phyloP scores from a whole-genome alignment of 371 early-diverging fungal genomes.

The Dinochytrium kinnereticum region DNA sequence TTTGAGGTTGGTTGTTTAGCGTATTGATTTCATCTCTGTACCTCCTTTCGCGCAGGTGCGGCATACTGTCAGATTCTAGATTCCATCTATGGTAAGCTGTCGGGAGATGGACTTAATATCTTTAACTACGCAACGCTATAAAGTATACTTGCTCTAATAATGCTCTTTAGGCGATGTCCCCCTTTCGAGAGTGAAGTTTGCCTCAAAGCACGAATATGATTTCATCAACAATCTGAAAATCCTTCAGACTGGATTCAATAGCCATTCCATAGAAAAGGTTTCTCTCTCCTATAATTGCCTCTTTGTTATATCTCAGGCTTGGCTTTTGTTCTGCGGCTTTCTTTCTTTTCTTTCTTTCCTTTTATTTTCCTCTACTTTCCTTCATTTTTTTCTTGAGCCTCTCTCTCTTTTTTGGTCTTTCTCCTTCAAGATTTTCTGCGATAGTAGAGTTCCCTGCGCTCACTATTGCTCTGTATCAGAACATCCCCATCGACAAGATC shows the following conservation, averaged over 20 bases:
- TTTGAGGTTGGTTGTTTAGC: background rate
- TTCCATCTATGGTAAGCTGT: slow-evolving; percentile 71
- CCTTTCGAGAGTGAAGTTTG: slow-evolving; percentile 79
- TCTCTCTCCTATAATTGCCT: background rate
- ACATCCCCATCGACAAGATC: slow-evolving; percentile 78
- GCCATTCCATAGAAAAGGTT: slow-evolving; percentile 66
- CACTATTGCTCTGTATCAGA: slow-evolving; percentile 24
- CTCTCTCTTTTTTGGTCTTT: background rate
- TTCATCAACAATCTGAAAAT: slow-evolving; percentile 85
- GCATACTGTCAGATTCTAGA: slow-evolving; percentile 87
- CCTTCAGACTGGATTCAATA: slow-evolving; percentile 75
- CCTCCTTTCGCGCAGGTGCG: slow-evolving; percentile 54
- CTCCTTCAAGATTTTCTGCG: background rate
- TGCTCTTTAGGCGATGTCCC: slow-evolving; percentile 56
- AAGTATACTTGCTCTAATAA: slow-evolving; percentile 6
- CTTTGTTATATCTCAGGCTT: too few relatives aligned
- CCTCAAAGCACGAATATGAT: slow-evolving; percentile 83
- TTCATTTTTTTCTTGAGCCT: background rate
- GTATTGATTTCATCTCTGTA: background rate
- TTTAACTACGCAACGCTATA: background rate
- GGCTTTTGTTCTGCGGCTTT: background rate
- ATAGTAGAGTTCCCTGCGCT: background rate
- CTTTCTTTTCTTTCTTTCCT: background rate
- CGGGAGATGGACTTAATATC: too few relatives aligned
- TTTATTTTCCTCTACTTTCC: background rate